These are phyloP conservation scores for Prototheca wickerhamii DNA, from an alignment of 163 green algal species.

Conservation along the genomic window DNA sequence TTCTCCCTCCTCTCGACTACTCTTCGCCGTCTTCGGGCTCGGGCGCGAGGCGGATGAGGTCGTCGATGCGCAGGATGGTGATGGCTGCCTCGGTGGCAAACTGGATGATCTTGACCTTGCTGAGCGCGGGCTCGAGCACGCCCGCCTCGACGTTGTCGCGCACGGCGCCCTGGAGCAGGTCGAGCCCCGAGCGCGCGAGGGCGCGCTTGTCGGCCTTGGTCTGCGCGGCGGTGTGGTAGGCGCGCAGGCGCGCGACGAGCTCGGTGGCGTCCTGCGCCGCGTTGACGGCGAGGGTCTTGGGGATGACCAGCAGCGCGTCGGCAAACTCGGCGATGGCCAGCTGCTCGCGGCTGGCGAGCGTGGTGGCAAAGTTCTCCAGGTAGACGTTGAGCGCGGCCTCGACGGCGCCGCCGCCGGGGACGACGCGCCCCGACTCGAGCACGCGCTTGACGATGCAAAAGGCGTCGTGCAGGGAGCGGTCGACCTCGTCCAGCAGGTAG, in stretches of 20 bases:
- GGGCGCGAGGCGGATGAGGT: conserved; percentile 87
- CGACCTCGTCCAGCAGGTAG: conserved; percentile 98
- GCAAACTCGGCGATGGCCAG: conserved; percentile 98
- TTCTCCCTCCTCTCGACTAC: too few species aligned
- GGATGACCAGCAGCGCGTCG: conserved; percentile 90
- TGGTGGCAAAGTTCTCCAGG: conserved; percentile 93
- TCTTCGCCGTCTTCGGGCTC: conserved; percentile 43
- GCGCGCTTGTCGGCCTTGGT: conserved; percentile 6
- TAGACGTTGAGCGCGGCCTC: conserved; percentile 93
- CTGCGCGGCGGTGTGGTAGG: conserved; percentile 84
- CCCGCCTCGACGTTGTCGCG: conserved; percentile 89
- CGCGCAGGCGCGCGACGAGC: conserved; percentile 89
- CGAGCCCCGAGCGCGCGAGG: conserved; percentile 60
- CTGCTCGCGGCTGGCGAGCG: conserved; percentile 90
- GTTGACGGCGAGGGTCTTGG: conserved; percentile 97
- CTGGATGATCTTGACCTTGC: conserved; percentile 96
- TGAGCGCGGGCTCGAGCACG: conserved; percentile 92
- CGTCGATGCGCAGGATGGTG: conserved; percentile 98
- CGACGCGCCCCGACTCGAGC: conserved; percentile 85
- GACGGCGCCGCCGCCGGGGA: conserved; percentile 87
- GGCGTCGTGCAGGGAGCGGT: conserved; percentile 93
- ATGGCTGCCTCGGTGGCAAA: conserved; percentile 99
- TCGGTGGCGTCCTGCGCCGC: conserved; percentile 93
- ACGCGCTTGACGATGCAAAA: conserved; percentile 97
- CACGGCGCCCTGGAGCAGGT: conserved; percentile 74